Percentiles rank a stretch among this genome's conserved stretches.
Conservation (phyloP, 352 stramenopile genomes). For the Stephanocyclus meneghinianus region DNA sequence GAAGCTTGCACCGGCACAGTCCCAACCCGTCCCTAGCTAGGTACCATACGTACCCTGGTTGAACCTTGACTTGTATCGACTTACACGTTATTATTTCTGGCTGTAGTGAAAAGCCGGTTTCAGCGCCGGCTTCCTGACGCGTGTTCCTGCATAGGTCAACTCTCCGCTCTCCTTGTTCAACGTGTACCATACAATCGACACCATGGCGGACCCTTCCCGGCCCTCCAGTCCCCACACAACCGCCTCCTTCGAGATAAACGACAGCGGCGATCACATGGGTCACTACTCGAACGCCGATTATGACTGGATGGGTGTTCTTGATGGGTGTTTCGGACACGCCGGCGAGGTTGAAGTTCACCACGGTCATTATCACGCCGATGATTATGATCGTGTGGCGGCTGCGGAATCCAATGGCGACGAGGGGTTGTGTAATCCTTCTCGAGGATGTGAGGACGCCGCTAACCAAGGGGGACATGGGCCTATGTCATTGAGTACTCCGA, state of each 20-base stretch:
- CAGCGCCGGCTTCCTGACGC: too few species aligned
- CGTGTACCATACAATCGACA: not conserved
- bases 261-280: not conserved
- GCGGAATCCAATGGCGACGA: not conserved
- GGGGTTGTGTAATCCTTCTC: not conserved
- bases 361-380: not conserved
- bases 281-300: slow-evolving; percentile 24
- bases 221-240: slow-evolving; percentile 6
- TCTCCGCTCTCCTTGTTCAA: not conserved
- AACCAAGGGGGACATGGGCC: not conserved
- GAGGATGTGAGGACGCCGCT: not conserved
- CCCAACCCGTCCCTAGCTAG: too few species aligned
- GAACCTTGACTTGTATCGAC: too few species aligned
- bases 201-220: not conserved
- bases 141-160: not conserved
- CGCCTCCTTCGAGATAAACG: not conserved
- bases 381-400: not conserved
- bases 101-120: too few species aligned
- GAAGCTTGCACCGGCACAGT: too few species aligned
- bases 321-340: slow-evolving; percentile 4
- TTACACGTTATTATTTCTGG: too few species aligned
- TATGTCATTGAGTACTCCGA: not conserved
- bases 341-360: not conserved
- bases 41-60: too few species aligned
- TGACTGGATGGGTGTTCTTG: slow-evolving; percentile 23